Conservation (phyloP, 352 stramenopile genomes). For the Pythium aphanidermatum region DNA sequence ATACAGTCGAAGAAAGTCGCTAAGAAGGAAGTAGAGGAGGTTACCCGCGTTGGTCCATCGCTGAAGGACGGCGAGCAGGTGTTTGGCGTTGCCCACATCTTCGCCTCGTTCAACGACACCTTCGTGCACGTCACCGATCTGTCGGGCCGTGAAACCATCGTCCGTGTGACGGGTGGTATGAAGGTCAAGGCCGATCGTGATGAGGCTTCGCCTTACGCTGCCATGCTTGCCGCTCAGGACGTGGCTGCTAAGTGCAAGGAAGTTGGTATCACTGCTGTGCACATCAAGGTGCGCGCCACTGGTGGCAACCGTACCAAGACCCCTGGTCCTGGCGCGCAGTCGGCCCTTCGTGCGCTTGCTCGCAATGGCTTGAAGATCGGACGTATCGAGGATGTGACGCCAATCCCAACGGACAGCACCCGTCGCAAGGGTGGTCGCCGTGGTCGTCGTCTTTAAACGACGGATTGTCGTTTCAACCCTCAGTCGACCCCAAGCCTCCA, state of each 20-base stretch:
- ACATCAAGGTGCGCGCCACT: slow-evolving; percentile 99
- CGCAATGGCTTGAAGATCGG: slow-evolving; percentile 99
- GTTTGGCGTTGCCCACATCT: slow-evolving; percentile 99
- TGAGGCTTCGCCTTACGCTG: slow-evolving; percentile 99
- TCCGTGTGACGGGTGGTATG: slow-evolving; percentile 99
- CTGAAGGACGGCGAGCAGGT: slow-evolving; percentile 97
- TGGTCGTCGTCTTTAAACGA: slow-evolving; percentile 97
- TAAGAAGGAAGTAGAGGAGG: slow-evolving; percentile 90
- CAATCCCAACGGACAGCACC: slow-evolving; percentile 99
- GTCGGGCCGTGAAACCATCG: slow-evolving; percentile 98
- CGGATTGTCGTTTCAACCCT: neutral
- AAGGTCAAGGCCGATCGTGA: slow-evolving; percentile 99
- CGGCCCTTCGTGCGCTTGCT: slow-evolving; percentile 97
- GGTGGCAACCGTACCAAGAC: slow-evolving; percentile 98
- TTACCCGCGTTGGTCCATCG: slow-evolving; percentile 90
- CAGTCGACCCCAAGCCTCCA: too few relatives aligned
- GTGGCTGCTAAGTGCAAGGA: slow-evolving; percentile 96
- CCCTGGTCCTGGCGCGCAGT: slow-evolving; percentile 98
- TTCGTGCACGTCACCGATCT: slow-evolving; percentile 99
- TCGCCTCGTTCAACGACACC: slow-evolving; percentile 99
- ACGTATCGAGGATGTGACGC: slow-evolving; percentile 99
- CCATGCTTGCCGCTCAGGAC: slow-evolving; percentile 99
- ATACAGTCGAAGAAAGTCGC: slow-evolving; percentile 78
- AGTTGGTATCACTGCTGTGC: slow-evolving; percentile 98
- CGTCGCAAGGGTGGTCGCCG: slow-evolving; percentile 98